phyloP scores from a whole-genome alignment of 805 yeast species.

The Candida ovalis region DNA sequence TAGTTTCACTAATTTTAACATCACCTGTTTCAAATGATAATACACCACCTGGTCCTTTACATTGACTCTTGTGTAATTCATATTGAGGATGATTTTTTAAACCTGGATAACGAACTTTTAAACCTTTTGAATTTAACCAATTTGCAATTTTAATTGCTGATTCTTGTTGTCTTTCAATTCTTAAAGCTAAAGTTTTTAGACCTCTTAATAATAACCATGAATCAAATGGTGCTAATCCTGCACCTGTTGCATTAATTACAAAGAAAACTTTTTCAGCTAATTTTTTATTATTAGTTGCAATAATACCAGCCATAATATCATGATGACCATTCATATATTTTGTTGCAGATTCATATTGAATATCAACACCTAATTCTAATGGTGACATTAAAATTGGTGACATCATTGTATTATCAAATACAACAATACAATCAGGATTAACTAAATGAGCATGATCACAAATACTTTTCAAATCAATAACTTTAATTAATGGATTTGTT shows the following conservation, averaged over 20 bases:
- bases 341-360: conserved; percentile 91
- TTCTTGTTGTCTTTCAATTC: conserved; percentile 83
- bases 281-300: conserved; percentile 62
- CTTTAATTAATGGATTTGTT: conserved; percentile 88
- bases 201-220: conserved; percentile 89
- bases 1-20: conserved; percentile 57
- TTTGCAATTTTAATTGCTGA: conserved; percentile 75
- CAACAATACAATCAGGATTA: conserved; percentile 67
- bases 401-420: conserved; percentile 97
- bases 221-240: conserved; percentile 90
- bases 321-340: conserved; percentile 93
- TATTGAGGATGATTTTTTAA: conserved; percentile 76
- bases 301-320: conserved; percentile 93
- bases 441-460: conserved; percentile 61
- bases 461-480: conserved; percentile 72
- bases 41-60: conserved; percentile 87
- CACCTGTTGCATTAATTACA: conserved; percentile 85
- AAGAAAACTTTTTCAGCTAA: conserved; percentile 69
- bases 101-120: conserved; percentile 85
- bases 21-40: conserved; percentile 85
- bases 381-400: conserved; percentile 86
- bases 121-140: conserved; percentile 63
- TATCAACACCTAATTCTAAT: conserved; percentile 80
- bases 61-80: conserved; percentile 70
- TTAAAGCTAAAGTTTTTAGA: conserved; percentile 77